These are phyloP conservation scores for Conticribra weissflogii DNA, from an alignment of 108 stramenopile genomes.

Conservation along the genomic window DNA sequence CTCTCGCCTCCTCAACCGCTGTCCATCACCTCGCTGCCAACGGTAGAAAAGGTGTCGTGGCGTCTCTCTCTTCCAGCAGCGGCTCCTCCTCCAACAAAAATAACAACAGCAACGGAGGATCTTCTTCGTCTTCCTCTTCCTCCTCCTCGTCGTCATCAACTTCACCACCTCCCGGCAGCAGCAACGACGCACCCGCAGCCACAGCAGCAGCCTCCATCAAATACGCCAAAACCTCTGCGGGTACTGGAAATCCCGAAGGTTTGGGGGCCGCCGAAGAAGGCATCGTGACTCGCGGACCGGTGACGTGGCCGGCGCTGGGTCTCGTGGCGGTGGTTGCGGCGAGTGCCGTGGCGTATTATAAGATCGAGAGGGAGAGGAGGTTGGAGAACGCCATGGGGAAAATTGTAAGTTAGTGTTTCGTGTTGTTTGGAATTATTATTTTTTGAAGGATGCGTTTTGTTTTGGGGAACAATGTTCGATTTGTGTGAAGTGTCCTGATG, in stretches of 20 bases:
- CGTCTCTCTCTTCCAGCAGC: not conserved
- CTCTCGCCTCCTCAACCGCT: not conserved
- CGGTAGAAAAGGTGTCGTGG: not conserved
- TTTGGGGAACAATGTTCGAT: too few species aligned
- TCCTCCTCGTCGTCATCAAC: not conserved
- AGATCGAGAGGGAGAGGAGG: conserved; percentile 85
- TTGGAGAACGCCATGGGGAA: conserved; percentile 90
- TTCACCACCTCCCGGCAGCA: conserved; percentile 7
- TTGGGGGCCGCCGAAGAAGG: conserved; percentile 2
- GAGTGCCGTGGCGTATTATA: conserved; percentile 83
- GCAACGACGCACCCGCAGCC: conserved; percentile 1
- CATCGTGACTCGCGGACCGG: conserved; percentile 65
- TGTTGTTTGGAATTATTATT: conserved; percentile 6
- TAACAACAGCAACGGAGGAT: not conserved
- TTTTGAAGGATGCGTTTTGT: too few species aligned
- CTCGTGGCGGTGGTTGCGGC: conserved; percentile 82
- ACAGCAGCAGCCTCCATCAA: conserved; percentile 26
- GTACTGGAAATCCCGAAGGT: conserved; percentile 47
- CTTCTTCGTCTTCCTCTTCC: not conserved
- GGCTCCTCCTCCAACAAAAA: not conserved
- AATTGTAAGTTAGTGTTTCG: conserved; percentile 56
- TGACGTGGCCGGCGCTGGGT: conserved; percentile 83
- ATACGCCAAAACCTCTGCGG: conserved; percentile 54
- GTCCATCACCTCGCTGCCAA: not conserved
- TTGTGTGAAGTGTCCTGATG: too few species aligned